Evolutionary conservation across 805 yeast genomes (phyloP), one percentile per base, ranked within the genome.

Genomic region (Cephaloascus fragrans): DNA sequence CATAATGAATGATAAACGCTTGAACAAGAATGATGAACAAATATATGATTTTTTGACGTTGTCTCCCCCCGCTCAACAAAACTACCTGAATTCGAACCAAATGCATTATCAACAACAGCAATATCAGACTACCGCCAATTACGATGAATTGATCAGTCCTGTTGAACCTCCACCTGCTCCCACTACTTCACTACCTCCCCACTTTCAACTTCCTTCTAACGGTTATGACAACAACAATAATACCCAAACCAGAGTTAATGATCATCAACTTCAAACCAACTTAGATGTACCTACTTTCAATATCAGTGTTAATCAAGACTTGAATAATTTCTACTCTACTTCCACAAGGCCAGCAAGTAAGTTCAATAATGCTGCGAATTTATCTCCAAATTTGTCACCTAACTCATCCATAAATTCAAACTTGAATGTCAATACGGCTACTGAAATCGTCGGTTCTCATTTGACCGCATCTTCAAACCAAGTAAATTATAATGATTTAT

Each of bases 381-480:
- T n/a, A n/a, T n/a, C n/a, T n/a, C n/a, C n/a, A n/a, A 23, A 23
- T 23, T 8, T 23, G 28, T 23, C 28, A 8, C 12, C 28, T 8
- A 23, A 23, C 12, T 23, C 28, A 23, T 23, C 28, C 10, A 23
- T 8, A 8, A 23, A 23, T 23, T 23, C 28, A 23, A 23, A 23
- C 28, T 23, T 23, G 28, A 23, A 23, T 23, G 6, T 23, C 10
- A 23, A 23, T 12, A 23, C 28, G 6, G n/a, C n/a, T n/a, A n/a
- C n/a, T n/a, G n/a, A n/a, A n/a, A n/a, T n/a, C n/a, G n/a, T n/a
- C n/a, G n/a, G n/a, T n/a, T n/a, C n/a, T n/a, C n/a, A n/a, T n/a
- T n/a, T 44, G 1, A 47, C 48, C 4, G 56, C 40, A 15, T 9
- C n/a, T n/a, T n/a, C n/a, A n/a, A n/a, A n/a, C n/a, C 10, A 23